Conservation (phyloP, 2,329 filamentous ascomycete genomes). For the Hypomyces perniciosus region DNA sequence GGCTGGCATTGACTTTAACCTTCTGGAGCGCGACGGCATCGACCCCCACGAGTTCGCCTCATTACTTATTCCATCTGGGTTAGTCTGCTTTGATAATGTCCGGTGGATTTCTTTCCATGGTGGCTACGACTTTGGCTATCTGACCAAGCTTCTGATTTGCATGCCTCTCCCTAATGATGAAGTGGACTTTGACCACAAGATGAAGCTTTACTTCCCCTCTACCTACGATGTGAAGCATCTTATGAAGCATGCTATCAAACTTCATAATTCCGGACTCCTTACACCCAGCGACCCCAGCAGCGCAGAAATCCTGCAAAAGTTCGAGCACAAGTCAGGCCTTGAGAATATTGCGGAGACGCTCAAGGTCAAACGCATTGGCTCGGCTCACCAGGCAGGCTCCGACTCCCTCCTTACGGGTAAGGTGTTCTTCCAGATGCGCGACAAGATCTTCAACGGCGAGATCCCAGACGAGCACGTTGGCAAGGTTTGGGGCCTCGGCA, state of each 20-base stretch:
- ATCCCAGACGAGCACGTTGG: slow-evolving; percentile 78
- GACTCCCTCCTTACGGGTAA: slow-evolving; percentile 90
- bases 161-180: slow-evolving; percentile 82
- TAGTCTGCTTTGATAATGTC: slow-evolving; percentile 81
- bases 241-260: slow-evolving; percentile 78
- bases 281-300: slow-evolving; percentile 59
- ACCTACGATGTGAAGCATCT: slow-evolving; percentile 97
- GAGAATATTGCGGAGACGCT: slow-evolving; percentile 92
- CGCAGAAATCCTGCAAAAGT: slow-evolving; percentile 70
- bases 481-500: slow-evolving; percentile 89
- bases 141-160: slow-evolving; percentile 88
- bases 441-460: slow-evolving; percentile 77
- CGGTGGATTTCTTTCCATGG: slow-evolving; percentile 98
- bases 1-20: slow-evolving; percentile 85
- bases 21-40: slow-evolving; percentile 82
- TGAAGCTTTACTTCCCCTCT: slow-evolving; percentile 88
- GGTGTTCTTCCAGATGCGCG: slow-evolving; percentile 89
- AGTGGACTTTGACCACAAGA: slow-evolving; percentile 77
- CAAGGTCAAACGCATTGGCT: slow-evolving; percentile 80
- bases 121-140: slow-evolving; percentile 95
- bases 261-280: slow-evolving; percentile 57
- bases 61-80: slow-evolving; percentile 82
- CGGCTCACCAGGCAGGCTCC: slow-evolving; percentile 86
- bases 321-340: slow-evolving; percentile 85
- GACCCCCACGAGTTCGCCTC: slow-evolving; percentile 85